Percentiles rank a stretch among this genome's conserved stretches.
Conservation (phyloP, 306 rosid species). For the Ormosia emarginata region DNA sequence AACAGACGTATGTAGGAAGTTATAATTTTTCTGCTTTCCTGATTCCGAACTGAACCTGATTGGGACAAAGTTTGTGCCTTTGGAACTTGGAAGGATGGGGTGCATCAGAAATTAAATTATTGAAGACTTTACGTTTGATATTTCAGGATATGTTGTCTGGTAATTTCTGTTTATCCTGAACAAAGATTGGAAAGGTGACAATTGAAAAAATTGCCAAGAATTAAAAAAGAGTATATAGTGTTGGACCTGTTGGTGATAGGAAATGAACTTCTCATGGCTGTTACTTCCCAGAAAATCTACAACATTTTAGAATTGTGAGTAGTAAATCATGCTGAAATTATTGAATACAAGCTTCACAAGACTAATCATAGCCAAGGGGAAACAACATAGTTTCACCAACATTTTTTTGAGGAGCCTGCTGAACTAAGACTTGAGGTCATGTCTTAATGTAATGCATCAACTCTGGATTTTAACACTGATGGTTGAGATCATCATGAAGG, state of each 20-base stretch:
- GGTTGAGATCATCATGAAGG: neutral
- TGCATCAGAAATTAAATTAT: neutral
- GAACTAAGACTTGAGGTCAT: neutral
- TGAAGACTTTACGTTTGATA: neutral
- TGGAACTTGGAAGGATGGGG: neutral
- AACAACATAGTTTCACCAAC: neutral
- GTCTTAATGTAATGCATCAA: neutral
- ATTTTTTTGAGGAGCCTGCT: neutral
- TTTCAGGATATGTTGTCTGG: neutral
- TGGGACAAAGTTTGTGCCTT: neutral
- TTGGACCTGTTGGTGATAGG: neutral
- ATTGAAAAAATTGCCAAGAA: neutral
- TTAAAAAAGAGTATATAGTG: neutral
- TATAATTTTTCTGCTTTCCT: too few species aligned
- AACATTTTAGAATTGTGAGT: neutral
- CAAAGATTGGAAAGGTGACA: neutral
- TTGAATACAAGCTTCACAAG: neutral
- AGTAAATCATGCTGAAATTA: neutral
- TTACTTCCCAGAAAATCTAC: neutral
- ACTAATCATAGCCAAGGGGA: neutral
- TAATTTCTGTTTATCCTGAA: neutral
- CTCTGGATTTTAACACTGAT: neutral
- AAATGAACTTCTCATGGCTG: neutral
- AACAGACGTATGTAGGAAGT: neutral
- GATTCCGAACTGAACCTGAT: too few species aligned